Percentiles rank a stretch among this genome's conserved stretches.
These are phyloP conservation scores for Astragalus membranaceus DNA, from an alignment of 306 rosid genomes.

Conservation along the genomic window DNA sequence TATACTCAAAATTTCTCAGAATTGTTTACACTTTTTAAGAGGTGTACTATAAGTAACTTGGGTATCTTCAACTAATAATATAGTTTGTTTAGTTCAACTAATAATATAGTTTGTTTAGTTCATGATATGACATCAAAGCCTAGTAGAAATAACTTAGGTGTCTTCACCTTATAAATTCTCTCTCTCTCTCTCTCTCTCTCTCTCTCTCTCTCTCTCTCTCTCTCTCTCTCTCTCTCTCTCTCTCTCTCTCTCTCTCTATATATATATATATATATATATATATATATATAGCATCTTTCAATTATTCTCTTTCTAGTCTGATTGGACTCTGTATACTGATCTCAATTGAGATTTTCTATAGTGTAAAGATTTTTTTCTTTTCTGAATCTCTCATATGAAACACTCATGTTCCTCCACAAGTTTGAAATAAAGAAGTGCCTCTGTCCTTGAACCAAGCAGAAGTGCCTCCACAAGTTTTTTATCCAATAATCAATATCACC, in stretches of 20 bases:
- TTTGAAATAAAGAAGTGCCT: too few relatives aligned
- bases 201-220: too few relatives aligned
- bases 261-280: too few relatives aligned
- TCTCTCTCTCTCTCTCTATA: too few relatives aligned
- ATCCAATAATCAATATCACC: too few relatives aligned
- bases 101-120: background rate
- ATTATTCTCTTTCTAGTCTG: background rate
- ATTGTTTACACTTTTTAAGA: background rate
- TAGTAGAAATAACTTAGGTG: background rate
- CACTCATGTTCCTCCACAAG: too few relatives aligned
- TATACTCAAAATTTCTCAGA: background rate
- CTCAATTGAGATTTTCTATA: background rate
- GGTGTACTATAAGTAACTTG: background rate
- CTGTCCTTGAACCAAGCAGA: too few relatives aligned
- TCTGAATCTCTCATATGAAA: slow-evolving; percentile 41
- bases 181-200: too few relatives aligned
- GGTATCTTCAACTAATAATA: background rate
- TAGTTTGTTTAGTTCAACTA: too few relatives aligned
- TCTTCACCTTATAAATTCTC: background rate
- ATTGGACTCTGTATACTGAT: background rate
- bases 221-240: too few relatives aligned
- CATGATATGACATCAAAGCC: background rate
- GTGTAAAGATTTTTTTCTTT: slow-evolving; percentile 11
- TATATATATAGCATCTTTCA: background rate
- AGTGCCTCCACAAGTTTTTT: too few relatives aligned